Base-by-base conservation (phyloP, 2,329 filamentous ascomycete species). In the Fusarium proliferatum region DNA sequence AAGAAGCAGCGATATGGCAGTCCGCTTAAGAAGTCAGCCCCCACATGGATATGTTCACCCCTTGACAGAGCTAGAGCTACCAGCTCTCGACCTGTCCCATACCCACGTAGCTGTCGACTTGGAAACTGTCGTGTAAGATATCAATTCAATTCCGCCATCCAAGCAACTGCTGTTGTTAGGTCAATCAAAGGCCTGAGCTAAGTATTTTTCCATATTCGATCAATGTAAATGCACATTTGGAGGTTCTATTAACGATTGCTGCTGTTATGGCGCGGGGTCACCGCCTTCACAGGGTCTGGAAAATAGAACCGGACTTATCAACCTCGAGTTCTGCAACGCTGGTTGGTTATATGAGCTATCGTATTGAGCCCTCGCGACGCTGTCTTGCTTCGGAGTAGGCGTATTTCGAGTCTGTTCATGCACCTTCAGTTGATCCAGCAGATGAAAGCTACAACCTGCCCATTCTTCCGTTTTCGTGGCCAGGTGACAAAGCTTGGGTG, bases 221-320 rank as follows among this genome's bases (percentile, higher is more conserved):
- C 42, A 39, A 19, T 41, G 36, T 56, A 48, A 55, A 43, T 51
- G 51, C 46, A 36, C 36, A 42, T 64, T 39, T 43, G 23, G 59
- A 67, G 45, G 23, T 64, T 46, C 48, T 48, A 36, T 62, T 28
- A 43, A 41, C 55, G 59, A 68, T 72, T 71, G 58, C 39, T 41
- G 57, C 34, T 45, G 68, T 67, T 66, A 60, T 66, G 67, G 70
- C 73, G 77, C 78, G 78, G 77, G 78, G 78, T 79, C 78, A 79
- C 78, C 78, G 78, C 77, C 78, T 76, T 79, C 43, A 55, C 28
- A 72, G 51, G 61, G 60, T 71, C 57, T 66, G 41, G 57, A 74
- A 56, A 77, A 79, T 78, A 78, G 77, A 78, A 42, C 77, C 76
- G 73, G 76, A 77, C 67, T 78, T 78, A 78, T 78, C 56, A 61